Evolutionary conservation across 2,329 filamentous ascomycete species (phyloP), one percentile per base, ranked within the genome.

Genomic region (Cordyceps militaris): DNA sequence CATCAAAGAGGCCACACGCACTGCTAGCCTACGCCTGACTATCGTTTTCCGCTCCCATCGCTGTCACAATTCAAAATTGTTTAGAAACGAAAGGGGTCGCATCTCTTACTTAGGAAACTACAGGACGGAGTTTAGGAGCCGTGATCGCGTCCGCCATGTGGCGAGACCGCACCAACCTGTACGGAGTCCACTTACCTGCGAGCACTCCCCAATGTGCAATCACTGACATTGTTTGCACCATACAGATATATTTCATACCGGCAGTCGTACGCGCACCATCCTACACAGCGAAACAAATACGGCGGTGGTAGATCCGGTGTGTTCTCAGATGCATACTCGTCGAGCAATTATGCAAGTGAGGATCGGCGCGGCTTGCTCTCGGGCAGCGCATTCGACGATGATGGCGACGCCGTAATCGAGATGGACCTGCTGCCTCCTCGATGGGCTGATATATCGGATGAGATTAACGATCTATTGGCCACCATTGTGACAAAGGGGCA

Each of bases 111-210:
- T 36, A 32, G 28, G 24, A 48, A 23, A 40, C 4, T 16, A 49
- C 24, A 48, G n/a, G 13, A 24, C 44, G 34, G 53, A 42, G 30
- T 7, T 43, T 32, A 32, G 32, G 42, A 23, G 43, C n/a, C 23
- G 44, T 32, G 19, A 49, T 34, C 60, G 75, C 76, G 78, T 81
- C 80, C 85, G 87, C 82, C 78, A 96, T 96, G 91, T 99, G 92
- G 92, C 91, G 94, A 79, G 94, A 99, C 82, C 88, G 94, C 76
- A 99, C 94, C 66, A 99, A 97, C 73, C 88, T 99, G 91, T 97
- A 85, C 66, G 83, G 40, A 44, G 56, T 8, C 26, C 44, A 49
- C 44, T 11, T 10, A 19, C 26, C 36, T 24, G 44, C 43, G 8
- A 56, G 11, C 50, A 23, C 10, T 48, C 44, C 44, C 24, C 8